Conservation (phyloP, 1,284 basidiomycete genomes). For the Microbotryomycetes sp. region DNA sequence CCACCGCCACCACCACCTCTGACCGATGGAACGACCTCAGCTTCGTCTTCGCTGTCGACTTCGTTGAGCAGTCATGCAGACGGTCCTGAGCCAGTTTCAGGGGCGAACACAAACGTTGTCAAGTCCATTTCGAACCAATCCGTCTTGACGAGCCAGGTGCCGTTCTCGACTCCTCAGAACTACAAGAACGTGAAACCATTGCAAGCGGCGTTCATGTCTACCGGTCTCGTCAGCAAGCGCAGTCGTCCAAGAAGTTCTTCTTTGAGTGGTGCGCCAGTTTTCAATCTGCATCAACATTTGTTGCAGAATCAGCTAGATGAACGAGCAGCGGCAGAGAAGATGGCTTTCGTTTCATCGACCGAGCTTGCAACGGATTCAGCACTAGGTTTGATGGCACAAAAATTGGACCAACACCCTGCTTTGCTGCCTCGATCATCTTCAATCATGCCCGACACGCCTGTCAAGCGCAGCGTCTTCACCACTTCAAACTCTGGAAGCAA, state of each 20-base stretch:
- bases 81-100: too few species aligned
- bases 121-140: not conserved
- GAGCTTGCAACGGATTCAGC: too few species aligned
- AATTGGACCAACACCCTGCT: not conserved
- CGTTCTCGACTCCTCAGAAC: constrained; percentile 40
- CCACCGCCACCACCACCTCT: constrained; percentile 8
- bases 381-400: too few species aligned
- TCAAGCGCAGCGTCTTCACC: constrained; percentile 30
- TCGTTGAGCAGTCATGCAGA: constrained; percentile 15
- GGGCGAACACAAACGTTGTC: not conserved
- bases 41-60: constrained; percentile 22
- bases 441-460: constrained; percentile 46
- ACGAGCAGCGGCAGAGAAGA: not conserved
- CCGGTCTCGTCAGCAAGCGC: constrained; percentile 42
- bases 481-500: not conserved
- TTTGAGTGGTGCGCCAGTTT: constrained; percentile 18
- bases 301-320: constrained; percentile 24
- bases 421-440: constrained; percentile 1
- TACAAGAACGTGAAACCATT: constrained; percentile 46
- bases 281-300: constrained; percentile 23
- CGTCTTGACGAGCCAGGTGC: not conserved
- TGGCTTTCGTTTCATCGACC: not conserved
- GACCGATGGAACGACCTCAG: constrained; percentile 23
- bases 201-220: constrained; percentile 45
- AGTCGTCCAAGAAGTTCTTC: constrained; percentile 18